phyloP scores from a whole-genome alignment of 805 yeast species.

The Candida methanosorbosa region DNA sequence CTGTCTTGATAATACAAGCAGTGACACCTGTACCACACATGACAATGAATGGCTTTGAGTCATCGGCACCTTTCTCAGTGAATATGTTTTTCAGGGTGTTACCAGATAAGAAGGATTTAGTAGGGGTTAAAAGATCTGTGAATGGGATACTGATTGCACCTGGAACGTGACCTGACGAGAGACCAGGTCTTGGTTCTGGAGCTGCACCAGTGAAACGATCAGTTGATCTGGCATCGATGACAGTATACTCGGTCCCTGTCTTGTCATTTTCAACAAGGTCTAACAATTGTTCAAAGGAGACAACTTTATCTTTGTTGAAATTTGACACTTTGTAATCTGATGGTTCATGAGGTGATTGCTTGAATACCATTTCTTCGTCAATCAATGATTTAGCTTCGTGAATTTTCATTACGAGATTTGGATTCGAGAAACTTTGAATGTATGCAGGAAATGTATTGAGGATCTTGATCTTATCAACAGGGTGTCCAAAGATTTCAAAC shows the following conservation, averaged over 20 bases:
- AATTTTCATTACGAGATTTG: slow-evolving; percentile 14
- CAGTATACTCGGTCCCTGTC: slow-evolving; percentile 37
- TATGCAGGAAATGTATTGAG: slow-evolving; percentile 55
- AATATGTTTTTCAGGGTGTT: slow-evolving; percentile 41
- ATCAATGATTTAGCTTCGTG: slow-evolving; percentile 14
- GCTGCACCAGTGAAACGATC: slow-evolving; percentile 71
- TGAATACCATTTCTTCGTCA: slow-evolving; percentile 10
- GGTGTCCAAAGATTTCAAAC: slow-evolving; percentile 70
- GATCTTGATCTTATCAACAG: slow-evolving; percentile 40
- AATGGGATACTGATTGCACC: slow-evolving; percentile 76
- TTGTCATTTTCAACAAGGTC: slow-evolving; percentile 43
- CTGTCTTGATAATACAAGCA: slow-evolving; percentile 79
- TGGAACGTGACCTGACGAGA: slow-evolving; percentile 86
- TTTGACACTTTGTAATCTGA: slow-evolving; percentile 27
- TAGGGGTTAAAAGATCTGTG: slow-evolving; percentile 43
- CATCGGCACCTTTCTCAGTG: slow-evolving; percentile 27
- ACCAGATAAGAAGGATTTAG: slow-evolving; percentile 37
- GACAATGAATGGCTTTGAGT: slow-evolving; percentile 60
- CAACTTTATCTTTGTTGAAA: slow-evolving; percentile 40
- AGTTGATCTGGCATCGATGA: slow-evolving; percentile 75
- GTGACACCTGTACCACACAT: slow-evolving; percentile 98
- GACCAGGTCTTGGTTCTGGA: slow-evolving; percentile 86
- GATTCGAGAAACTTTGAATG: slow-evolving; percentile 14
- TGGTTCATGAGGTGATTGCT: slow-evolving; percentile 13
- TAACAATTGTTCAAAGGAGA: slow-evolving; percentile 58